phyloP scores from a whole-genome alignment of 139 green algal genomes.

The Pleodorina starrii region DNA sequence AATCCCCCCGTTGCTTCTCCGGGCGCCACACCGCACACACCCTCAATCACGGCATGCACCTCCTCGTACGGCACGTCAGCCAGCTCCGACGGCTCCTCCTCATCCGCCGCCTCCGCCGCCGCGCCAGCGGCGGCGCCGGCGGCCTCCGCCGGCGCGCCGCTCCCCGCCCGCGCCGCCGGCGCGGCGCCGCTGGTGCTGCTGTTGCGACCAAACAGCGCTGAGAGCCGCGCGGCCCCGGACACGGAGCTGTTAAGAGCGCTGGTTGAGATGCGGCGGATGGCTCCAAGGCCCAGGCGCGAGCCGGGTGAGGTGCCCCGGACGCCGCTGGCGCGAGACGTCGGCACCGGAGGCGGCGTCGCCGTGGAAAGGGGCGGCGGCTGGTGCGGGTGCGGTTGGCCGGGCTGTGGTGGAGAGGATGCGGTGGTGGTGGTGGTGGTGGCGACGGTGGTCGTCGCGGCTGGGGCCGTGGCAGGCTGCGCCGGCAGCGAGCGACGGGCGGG shows the following conservation, averaged over 20 bases:
- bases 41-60: conserved; percentile 39
- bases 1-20: too few species aligned
- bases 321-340: not conserved
- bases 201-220: conserved; percentile 21
- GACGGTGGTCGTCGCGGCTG: not conserved
- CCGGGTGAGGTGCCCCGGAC: not conserved
- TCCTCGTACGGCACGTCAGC: conserved; percentile 29
- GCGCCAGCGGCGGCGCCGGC: not conserved
- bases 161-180: not conserved
- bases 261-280: not conserved
- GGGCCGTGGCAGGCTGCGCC: too few species aligned
- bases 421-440: not conserved
- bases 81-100: not conserved
- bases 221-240: not conserved
- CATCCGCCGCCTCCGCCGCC: not conserved
- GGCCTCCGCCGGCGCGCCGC: not conserved
- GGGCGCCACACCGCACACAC: too few species aligned
- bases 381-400: not conserved
- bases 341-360: not conserved
- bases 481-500: too few species aligned
- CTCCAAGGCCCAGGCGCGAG: conserved; percentile 17
- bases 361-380: not conserved
- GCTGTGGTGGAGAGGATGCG: not conserved
- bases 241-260: not conserved
- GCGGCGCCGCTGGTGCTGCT: not conserved